Evolutionary conservation across 2,329 filamentous ascomycete species (phyloP).

Genomic region (Helotiales sp.): DNA sequence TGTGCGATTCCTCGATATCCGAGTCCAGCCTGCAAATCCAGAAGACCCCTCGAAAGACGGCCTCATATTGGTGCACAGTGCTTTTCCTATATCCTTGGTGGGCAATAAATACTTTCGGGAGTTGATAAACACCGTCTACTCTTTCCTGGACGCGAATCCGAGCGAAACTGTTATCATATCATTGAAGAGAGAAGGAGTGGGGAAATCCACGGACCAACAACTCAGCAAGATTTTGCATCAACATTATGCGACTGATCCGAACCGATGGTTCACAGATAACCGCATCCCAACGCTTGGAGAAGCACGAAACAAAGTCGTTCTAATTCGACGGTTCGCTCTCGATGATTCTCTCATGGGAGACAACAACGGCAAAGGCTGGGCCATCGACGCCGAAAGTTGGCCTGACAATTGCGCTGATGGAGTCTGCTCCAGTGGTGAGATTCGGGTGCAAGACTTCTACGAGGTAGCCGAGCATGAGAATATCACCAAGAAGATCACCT

Average conservation of each 20-base stretch:
- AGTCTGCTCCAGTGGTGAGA: constrained; percentile 64
- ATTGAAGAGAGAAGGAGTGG: constrained; percentile 87
- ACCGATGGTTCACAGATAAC: constrained; percentile 77
- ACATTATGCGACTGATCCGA: constrained; percentile 63
- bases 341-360: constrained; percentile 53
- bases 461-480: constrained; percentile 74
- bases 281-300: constrained; percentile 77
- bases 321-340: constrained; percentile 77
- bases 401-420: constrained; percentile 86
- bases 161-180: constrained; percentile 83
- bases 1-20: constrained; percentile 90
- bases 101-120: constrained; percentile 77
- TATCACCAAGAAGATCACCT: constrained; percentile 78
- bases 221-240: constrained; percentile 71
- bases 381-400: constrained; percentile 68
- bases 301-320: constrained; percentile 77
- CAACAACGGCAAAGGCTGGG: constrained; percentile 53
- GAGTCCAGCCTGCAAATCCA: constrained; percentile 67
- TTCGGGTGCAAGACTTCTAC: constrained; percentile 94
- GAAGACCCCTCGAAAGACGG: constrained; percentile 60
- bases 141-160: constrained; percentile 76
- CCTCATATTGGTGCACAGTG: constrained; percentile 83
- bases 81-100: constrained; percentile 83
- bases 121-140: constrained; percentile 68
- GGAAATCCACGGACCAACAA: constrained; percentile 75